Percentiles rank a stretch among this genome's conserved stretches.
Evolutionary conservation across 1,139 yeast genomes (phyloP).

Genomic region (Nakaseomyces uthaithaninus): DNA sequence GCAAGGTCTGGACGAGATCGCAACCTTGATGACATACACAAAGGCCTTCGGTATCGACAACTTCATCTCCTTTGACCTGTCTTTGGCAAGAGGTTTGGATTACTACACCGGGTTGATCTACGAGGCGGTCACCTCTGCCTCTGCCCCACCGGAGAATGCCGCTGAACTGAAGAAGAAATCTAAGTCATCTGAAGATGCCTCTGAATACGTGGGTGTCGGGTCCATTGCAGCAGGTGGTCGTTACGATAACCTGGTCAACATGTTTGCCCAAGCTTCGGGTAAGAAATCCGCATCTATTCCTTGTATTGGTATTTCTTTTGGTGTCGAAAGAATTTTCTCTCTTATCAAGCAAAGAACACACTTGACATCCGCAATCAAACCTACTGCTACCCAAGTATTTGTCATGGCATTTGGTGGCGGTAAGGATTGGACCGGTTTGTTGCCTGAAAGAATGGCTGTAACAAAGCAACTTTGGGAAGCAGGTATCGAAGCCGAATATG

Average conservation of each 20-base stretch:
- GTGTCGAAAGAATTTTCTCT: slow-evolving; percentile 91
- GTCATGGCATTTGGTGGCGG: slow-evolving; percentile 99
- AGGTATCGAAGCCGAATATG: slow-evolving; percentile 82
- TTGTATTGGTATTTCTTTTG: slow-evolving; percentile 94
- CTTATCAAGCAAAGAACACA: slow-evolving; percentile 66
- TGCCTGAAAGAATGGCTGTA: slow-evolving; percentile 82
- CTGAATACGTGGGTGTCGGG: slow-evolving; percentile 96
- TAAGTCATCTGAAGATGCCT: slow-evolving; percentile 62
- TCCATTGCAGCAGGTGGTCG: slow-evolving; percentile 99
- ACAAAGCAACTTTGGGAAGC: slow-evolving; percentile 78
- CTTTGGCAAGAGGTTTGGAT: slow-evolving; percentile 94
- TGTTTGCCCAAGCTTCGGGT: slow-evolving; percentile 79
- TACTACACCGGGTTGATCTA: slow-evolving; percentile 94
- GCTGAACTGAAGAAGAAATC: slow-evolving; percentile 47
- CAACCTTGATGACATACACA: slow-evolving; percentile 60
- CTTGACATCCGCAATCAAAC: slow-evolving; percentile 54
- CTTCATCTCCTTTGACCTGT: slow-evolving; percentile 74
- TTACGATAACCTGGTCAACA: slow-evolving; percentile 90
- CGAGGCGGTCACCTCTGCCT: slow-evolving; percentile 89
- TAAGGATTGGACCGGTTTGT: slow-evolving; percentile 86
- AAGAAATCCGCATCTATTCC: slow-evolving; percentile 78
- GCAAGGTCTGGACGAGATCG: slow-evolving; percentile 76
- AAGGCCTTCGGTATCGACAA: slow-evolving; percentile 67
- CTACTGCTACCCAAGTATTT: slow-evolving; percentile 84
- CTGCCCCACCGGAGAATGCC: slow-evolving; percentile 87